Conservation (phyloP, 1,284 basidiomycete species). For the Tausonia pullulans region DNA sequence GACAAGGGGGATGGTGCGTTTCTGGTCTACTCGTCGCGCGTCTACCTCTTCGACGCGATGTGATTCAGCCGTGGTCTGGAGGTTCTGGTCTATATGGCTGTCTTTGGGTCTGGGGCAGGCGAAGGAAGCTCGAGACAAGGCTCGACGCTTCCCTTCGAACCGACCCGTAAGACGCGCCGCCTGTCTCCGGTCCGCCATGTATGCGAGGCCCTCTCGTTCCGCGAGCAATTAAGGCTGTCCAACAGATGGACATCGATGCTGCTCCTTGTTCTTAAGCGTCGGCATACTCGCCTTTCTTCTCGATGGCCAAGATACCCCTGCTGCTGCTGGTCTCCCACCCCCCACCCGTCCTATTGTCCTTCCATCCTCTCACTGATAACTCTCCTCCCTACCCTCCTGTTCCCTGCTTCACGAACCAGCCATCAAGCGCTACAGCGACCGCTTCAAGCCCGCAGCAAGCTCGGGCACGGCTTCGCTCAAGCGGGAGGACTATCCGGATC, state of each 20-base stretch:
- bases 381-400: background rate
- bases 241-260: no score
- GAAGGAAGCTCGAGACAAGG: background rate
- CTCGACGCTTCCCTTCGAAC: no score
- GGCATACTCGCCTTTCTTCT: background rate
- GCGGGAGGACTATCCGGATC: background rate
- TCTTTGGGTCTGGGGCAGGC: no score
- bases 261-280: no score
- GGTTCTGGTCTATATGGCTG: no score
- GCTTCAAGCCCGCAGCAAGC: conserved; percentile 3
- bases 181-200: no score
- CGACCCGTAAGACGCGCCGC: no score
- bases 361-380: background rate
- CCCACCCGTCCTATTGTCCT: no score
- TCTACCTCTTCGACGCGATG: background rate
- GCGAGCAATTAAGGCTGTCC: no score
- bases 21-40: background rate
- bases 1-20: conserved; percentile 11
- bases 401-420: background rate
- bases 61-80: no score
- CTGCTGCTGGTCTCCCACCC: background rate
- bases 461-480: conserved; percentile 4
- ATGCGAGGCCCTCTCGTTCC: no score
- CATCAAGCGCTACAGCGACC: conserved; percentile 13
- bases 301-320: background rate